Percentiles rank a stretch among this genome's conserved stretches.
Conservation (phyloP, 2,329 filamentous ascomycete species). For the Camptophora hylomeconis region DNA sequence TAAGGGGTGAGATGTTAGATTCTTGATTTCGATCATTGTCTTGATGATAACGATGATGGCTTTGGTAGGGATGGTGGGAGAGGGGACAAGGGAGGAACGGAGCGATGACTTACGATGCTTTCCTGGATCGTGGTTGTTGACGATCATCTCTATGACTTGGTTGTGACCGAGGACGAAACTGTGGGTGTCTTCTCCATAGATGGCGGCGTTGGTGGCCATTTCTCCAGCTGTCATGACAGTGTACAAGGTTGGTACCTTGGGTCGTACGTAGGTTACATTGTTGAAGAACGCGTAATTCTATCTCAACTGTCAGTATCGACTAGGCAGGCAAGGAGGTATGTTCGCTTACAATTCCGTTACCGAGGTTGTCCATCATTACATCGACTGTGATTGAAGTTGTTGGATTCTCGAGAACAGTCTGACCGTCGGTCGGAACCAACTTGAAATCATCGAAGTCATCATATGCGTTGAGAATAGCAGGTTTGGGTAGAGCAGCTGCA, state of each 20-base stretch:
- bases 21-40: too few species aligned
- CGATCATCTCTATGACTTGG: slow-evolving; percentile 28
- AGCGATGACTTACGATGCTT: slow-evolving; percentile 53
- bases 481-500: slow-evolving; percentile 30
- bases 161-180: slow-evolving; percentile 54
- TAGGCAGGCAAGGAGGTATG: background rate
- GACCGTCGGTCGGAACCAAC: slow-evolving; percentile 53
- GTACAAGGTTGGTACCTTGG: slow-evolving; percentile 70
- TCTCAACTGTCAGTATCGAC: background rate
- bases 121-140: slow-evolving; percentile 32
- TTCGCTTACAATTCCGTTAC: slow-evolving; percentile 53
- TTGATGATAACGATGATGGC: too few species aligned
- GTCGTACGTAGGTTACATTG: slow-evolving; percentile 59
- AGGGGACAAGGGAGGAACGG: slow-evolving; percentile 45
- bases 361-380: slow-evolving; percentile 54
- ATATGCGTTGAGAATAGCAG: slow-evolving; percentile 50
- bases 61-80: slow-evolving; percentile 66
- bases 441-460: slow-evolving; percentile 60
- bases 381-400: slow-evolving; percentile 51
- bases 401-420: slow-evolving; percentile 46
- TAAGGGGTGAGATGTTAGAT: background rate
- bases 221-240: slow-evolving; percentile 52
- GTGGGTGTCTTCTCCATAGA: slow-evolving; percentile 57
- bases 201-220: slow-evolving; percentile 39
- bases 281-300: slow-evolving; percentile 49